phyloP scores from a whole-genome alignment of 2,329 filamentous ascomycete genomes.

The Trichoderma sp. region DNA sequence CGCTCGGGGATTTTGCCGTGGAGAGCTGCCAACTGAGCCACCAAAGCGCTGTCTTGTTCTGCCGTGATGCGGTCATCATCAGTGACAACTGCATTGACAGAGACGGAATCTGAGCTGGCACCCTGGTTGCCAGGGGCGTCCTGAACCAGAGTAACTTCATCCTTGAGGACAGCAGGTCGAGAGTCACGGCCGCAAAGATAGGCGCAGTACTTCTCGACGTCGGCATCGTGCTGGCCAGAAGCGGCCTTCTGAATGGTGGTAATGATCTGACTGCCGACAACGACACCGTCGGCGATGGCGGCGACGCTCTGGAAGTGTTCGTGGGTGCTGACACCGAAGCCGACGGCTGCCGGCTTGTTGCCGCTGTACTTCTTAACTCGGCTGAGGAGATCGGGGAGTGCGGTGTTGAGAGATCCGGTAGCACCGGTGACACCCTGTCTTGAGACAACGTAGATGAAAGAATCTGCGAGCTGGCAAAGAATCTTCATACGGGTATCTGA shows the following conservation, averaged over 20 bases:
- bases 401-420: conserved; percentile 74
- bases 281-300: conserved; percentile 84
- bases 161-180: conserved; percentile 46
- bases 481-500: conserved; percentile 92
- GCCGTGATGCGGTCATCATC: conserved; percentile 65
- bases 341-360: conserved; percentile 85
- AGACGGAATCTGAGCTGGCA: conserved; percentile 39
- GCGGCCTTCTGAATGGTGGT: conserved; percentile 58
- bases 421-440: conserved; percentile 96
- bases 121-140: conserved; percentile 56
- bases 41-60: conserved; percentile 57
- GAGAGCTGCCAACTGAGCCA: conserved; percentile 80
- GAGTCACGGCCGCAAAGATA: conserved; percentile 55
- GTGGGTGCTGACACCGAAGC: conserved; percentile 92
- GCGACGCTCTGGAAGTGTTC: conserved; percentile 90
- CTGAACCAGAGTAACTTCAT: conserved; percentile 70
- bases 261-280: conserved; percentile 95
- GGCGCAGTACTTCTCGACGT: conserved; percentile 83
- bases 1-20: conserved; percentile 78
- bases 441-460: conserved; percentile 98
- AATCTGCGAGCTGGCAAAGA: conserved; percentile 94
- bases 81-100: conserved; percentile 60
- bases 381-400: conserved; percentile 76
- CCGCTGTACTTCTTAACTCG: conserved; percentile 91
- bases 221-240: conserved; percentile 49